Evolutionary conservation across 164 flowering plant species (phyloP).

Genomic region (Euptelea pleiosperma): DNA sequence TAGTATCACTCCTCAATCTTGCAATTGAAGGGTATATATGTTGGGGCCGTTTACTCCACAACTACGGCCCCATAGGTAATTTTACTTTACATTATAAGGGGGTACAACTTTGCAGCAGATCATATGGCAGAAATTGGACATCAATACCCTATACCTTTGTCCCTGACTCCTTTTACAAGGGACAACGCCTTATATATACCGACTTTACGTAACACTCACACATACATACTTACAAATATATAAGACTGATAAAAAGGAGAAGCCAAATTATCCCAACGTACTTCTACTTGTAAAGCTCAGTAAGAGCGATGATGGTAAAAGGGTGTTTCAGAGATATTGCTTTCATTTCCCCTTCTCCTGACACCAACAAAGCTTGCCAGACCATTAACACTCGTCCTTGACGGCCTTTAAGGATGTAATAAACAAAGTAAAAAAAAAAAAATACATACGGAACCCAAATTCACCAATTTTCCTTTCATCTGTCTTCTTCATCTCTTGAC

Average conservation of each 20-base stretch:
- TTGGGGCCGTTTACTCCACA: no score
- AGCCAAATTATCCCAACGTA: neutral
- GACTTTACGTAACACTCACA: no score
- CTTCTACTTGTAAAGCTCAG: conserved; percentile 4
- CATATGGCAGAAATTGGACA: no score
- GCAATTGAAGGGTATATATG: no score
- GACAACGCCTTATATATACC: no score
- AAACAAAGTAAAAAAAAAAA: neutral
- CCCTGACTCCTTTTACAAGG: no score
- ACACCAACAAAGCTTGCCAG: conserved; percentile 33
- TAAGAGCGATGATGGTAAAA: conserved; percentile 33
- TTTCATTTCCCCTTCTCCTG: conserved; percentile 37
- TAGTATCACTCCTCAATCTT: no score
- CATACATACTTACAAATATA: no score
- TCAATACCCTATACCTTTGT: no score
- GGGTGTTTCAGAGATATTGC: conserved; percentile 32
- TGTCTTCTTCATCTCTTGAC: conserved; percentile 25
- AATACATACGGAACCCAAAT: neutral
- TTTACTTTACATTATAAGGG: no score
- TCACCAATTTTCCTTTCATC: conserved; percentile 13
- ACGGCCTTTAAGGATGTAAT: neutral
- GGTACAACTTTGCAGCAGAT: no score
- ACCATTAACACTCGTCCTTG: conserved; percentile 16
- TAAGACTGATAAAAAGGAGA: neutral
- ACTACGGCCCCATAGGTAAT: no score